These are phyloP conservation scores for Heliamphora exappendiculata DNA, from an alignment of 148 eudicot species.

Conservation along the genomic window DNA sequence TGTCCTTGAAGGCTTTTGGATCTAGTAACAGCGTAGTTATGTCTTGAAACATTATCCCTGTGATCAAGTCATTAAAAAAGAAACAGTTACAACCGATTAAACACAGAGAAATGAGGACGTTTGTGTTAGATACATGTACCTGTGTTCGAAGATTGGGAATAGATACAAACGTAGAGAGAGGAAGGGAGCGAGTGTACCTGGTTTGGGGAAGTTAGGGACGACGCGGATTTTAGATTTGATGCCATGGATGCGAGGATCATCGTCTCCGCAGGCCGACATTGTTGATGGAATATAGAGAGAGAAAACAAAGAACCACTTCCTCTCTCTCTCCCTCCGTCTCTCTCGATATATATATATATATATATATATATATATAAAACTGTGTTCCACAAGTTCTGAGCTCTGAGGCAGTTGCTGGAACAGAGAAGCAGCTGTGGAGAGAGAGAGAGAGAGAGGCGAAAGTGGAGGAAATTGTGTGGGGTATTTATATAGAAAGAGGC, in stretches of 20 bases:
- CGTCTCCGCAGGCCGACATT: slow-evolving; percentile 52
- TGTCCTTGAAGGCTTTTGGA: slow-evolving; percentile 65
- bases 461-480: neutral
- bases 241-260: slow-evolving; percentile 56
- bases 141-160: too few relatives aligned
- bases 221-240: slow-evolving; percentile 70
- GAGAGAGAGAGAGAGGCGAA: neutral
- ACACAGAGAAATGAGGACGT: neutral
- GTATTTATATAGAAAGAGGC: neutral
- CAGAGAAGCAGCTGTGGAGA: neutral
- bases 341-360: too few relatives aligned
- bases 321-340: too few relatives aligned
- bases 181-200: slow-evolving; percentile 33
- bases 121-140: neutral
- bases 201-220: slow-evolving; percentile 81
- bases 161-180: neutral
- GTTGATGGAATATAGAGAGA: slow-evolving; percentile 12
- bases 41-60: slow-evolving; percentile 88
- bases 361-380: neutral
- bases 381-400: neutral
- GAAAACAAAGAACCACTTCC: neutral
- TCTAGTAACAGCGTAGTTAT: slow-evolving; percentile 75
- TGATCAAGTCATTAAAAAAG: neutral
- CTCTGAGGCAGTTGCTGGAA: neutral
- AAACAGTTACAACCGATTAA: neutral